Conservation (phyloP, 345 rosid genomes). For the Eucalyptus viminalis region DNA sequence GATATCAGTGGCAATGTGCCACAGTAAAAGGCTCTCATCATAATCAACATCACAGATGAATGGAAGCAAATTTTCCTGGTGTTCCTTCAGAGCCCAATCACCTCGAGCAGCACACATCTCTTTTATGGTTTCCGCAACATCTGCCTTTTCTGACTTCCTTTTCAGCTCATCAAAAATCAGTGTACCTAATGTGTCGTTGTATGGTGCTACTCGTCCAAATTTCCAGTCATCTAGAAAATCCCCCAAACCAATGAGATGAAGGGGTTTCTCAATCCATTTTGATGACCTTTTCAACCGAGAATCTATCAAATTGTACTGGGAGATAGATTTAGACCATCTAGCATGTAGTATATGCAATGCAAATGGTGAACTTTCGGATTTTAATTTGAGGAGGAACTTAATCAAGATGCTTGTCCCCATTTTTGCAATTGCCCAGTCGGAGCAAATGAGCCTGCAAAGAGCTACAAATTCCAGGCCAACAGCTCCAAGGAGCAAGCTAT, state of each 20-base stretch:
- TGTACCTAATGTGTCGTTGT: accelerated
- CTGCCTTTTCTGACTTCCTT: accelerated
- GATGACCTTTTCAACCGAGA: background rate
- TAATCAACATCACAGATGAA: too few relatives aligned
- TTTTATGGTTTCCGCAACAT: accelerated
- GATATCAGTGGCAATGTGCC: too few relatives aligned
- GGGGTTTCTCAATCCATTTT: too few relatives aligned
- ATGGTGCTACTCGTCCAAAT: accelerated
- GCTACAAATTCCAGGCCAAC: background rate
- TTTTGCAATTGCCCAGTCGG: background rate
- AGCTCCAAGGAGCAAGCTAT: background rate
- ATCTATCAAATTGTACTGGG: background rate
- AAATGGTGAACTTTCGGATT: accelerated
- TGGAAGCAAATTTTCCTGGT: too few relatives aligned
- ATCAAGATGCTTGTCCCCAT: background rate
- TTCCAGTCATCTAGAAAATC: too few relatives aligned
- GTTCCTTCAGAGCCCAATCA: too few relatives aligned
- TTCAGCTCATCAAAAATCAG: accelerated
- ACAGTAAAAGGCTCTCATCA: too few relatives aligned
- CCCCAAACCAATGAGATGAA: too few relatives aligned
- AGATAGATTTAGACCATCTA: too few relatives aligned
- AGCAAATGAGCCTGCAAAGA: background rate
- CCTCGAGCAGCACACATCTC: accelerated
- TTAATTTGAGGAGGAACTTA: background rate
- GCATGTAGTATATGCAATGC: accelerated